Evolutionary conservation across 768 basidiomycete genomes (phyloP), one percentile per base, ranked within the genome.

Genomic region (Leccinum truebloodii): DNA sequence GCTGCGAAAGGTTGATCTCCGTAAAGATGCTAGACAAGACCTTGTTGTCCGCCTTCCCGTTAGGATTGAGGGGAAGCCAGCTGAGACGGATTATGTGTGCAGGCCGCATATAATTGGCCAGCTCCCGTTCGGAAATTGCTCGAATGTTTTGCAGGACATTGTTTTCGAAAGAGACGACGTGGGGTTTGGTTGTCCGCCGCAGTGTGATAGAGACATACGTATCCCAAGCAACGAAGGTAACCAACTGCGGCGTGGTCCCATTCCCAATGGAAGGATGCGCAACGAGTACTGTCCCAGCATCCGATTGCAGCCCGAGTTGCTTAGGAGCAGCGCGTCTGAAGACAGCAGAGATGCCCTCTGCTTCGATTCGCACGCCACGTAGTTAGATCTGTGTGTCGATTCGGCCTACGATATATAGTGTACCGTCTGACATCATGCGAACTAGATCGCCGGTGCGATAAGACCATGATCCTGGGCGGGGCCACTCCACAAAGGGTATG

Each of bases 341-440:
- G 44, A 81, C 75, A 28, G 80, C 73, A 18, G 79, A 81, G 24
- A 83, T 77, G 6, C 81, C 82, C 61, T 81, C 81, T 2, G 77
- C 76, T 63, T 83, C 83, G 20, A 83, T 82, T n/a, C 83, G 80
- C 20, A 83, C 81, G 26, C 83, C 82, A 39, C 80, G 76, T 41
- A 81, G 65, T 67, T 83, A 83, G 65, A 83, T 78, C 59, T 83
- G 83, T 6, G 78, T 77, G 63, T 83, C 82, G 53, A 80, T 80
- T 26, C 83, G 76, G 37, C 83, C 82, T 13, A 81, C 70, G 58
- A 83, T 81, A 60, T 82, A 79, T 26, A 83, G 64, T 6, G 80
- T 78, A 18, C 69, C 73, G 59, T 83, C 80, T 1, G 81, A 78
- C 71, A 81, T 77, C 79, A 83, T 81, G 32, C 81, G 76, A 34